Base-by-base conservation (phyloP, 108 stramenopile genomes). In the Cyclotella sp. region DNA sequence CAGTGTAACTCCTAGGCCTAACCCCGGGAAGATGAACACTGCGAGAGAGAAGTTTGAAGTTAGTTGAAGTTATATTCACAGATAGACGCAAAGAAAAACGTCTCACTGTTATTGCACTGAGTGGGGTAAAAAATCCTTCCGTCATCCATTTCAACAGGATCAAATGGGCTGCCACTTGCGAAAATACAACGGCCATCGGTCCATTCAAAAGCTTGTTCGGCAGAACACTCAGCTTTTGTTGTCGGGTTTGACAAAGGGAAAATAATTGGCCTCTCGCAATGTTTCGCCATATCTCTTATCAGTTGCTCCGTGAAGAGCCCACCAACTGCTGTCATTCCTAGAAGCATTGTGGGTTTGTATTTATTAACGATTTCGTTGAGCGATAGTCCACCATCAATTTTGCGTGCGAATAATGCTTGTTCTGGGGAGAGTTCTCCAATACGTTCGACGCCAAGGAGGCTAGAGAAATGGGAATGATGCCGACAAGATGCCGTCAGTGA, bases 211-310 rank as follows among this genome's bases (percentile, higher is more conserved):
- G 99, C 99, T 84, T 99, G 95, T 77, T 90, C 87, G 45, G 98
- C 97, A 7, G 98, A 95, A 71, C 98, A 98, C 76, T 99, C 98
- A 21, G 98, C 97, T 68, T 93, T 96, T 12, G 84, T 89, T 18
- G 99, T 99, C 41, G 99, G 99, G 68, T 99, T 99, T 45, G 94
- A 95, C 29, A 99, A 85, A 8, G 99, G 97, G 69, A 99, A 98
- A 45, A 99, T 96, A 67, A 99, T 88, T 4, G 99, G 99, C 39
- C 81, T 63, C 9, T 91, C 90, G 59, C 83, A 86, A 63, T 89
- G 78, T 43, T 73, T 77, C 8, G 88, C 88, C 97, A 99, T 97
- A 26, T 85, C 79, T 65, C 81, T 68, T 53, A 90, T 78, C 15
- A 93, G 68, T 14, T 84, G 71, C 68, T 91, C 85, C 0, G 86